Evolutionary conservation across 306 rosid species (phyloP), one percentile per base, ranked within the genome.

Genomic region (Cucurbita pepo): DNA sequence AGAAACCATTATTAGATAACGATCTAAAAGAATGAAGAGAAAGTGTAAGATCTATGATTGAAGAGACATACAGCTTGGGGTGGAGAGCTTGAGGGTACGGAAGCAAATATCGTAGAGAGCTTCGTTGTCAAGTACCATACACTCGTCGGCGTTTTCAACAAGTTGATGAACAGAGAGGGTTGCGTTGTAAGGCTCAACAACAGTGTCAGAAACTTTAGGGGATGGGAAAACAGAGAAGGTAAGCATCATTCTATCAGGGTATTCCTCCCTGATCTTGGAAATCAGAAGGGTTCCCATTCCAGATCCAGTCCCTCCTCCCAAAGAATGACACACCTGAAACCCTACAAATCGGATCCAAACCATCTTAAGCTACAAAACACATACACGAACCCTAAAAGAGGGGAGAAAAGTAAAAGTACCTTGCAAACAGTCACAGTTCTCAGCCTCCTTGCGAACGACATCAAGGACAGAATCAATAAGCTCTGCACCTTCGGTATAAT

Each of bases 221-320:
- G 73, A 82, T 3, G 81, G 81, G 50, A 78, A 78, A 4, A 78
- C 85, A 1, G 85, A 82, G 76, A 82, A 82, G 8, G 85, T 82
- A 11, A 82, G 85, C 85, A 82, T 82, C 85, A 82, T 82, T 18
- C 85, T 73, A 38, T 78, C 85, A 7, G 85, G 85, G 76, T 78
- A 82, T 76, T 82, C 85, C 52, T 82, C 85, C 45, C 82, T 65
- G 62, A 82, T 79, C 76, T 82, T 84, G 77, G 87, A 70, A 79
- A 84, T 84, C 81, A 84, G 56, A 18, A 84, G 82, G 41, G 87
- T 84, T 66, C 87, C 87, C 87, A 84, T 84, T 43, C 87, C 87
- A 41, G 87, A 84, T n/a, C 87, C 87, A 3, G 87, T 84, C 40
- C 87, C 87, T 41, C 87, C 87, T 18, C 87, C 87, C 5, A 84